phyloP scores from a whole-genome alignment of 1,284 basidiomycete species.

The Golubevia sp. region DNA sequence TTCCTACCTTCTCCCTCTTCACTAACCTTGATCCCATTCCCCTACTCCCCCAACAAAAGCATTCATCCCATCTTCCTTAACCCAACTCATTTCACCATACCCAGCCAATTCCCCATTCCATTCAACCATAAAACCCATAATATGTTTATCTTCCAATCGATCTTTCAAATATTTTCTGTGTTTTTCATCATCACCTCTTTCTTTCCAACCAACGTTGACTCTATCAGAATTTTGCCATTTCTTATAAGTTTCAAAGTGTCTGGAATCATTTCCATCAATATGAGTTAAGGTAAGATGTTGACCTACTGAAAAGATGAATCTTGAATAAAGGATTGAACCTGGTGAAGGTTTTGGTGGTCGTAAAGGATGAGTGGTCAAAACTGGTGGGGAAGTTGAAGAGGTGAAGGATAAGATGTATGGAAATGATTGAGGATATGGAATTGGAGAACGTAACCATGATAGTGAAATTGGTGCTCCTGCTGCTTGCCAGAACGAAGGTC shows the following conservation, averaged over 20 bases:
- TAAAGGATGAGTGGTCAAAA: slow-evolving; percentile 67
- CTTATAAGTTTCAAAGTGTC: slow-evolving; percentile 66
- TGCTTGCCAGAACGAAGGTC: slow-evolving; percentile 68
- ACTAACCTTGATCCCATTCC: slow-evolving; percentile 67
- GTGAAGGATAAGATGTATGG: slow-evolving; percentile 66
- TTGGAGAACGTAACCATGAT: slow-evolving; percentile 64
- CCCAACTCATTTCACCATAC: slow-evolving; percentile 67
- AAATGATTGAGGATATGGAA: slow-evolving; percentile 50
- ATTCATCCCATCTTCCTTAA: slow-evolving; percentile 63
- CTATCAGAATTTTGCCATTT: slow-evolving; percentile 68
- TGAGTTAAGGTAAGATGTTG: slow-evolving; percentile 65
- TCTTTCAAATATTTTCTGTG: slow-evolving; percentile 65
- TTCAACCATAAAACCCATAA: slow-evolving; percentile 66
- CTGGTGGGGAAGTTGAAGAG: slow-evolving; percentile 62
- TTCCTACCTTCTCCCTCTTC: too few species aligned
- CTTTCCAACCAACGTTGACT: slow-evolving; percentile 67
- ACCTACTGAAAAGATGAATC: slow-evolving; percentile 65
- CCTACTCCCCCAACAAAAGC: slow-evolving; percentile 48
- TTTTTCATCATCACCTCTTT: slow-evolving; percentile 66
- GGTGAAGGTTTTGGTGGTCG: slow-evolving; percentile 67
- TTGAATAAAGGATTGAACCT: slow-evolving; percentile 66
- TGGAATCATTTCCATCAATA: slow-evolving; percentile 63
- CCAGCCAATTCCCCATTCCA: slow-evolving; percentile 69
- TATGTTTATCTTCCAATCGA: slow-evolving; percentile 64
- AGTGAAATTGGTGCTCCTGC: slow-evolving; percentile 65